These are phyloP conservation scores for Cercospora nicotianae DNA, from an alignment of 2,329 filamentous ascomycete genomes.

Conservation along the genomic window DNA sequence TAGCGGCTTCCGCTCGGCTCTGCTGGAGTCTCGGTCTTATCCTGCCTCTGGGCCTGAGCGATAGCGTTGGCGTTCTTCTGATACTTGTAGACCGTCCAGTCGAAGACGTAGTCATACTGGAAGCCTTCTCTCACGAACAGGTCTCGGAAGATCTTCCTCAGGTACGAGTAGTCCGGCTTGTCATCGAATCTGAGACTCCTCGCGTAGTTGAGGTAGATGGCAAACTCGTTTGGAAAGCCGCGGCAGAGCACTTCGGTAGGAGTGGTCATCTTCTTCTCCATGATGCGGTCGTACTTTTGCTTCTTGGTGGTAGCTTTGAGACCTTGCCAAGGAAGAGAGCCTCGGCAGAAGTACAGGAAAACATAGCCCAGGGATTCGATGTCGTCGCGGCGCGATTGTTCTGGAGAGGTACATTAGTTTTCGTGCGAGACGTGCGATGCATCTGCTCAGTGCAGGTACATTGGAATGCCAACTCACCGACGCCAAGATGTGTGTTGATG, in stretches of 20 bases:
- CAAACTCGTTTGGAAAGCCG: conserved; percentile 98
- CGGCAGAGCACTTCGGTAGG: conserved; percentile 67
- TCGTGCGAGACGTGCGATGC: conserved; percentile 21
- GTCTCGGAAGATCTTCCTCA: conserved; percentile 99
- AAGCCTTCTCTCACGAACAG: conserved; percentile 98
- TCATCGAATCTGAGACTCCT: conserved; percentile 98
- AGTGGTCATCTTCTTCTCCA: conserved; percentile 30
- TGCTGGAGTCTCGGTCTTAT: background rate
- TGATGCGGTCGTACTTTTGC: conserved; percentile 28
- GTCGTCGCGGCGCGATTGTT: conserved; percentile 34
- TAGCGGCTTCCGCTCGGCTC: background rate
- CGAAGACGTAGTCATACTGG: conserved; percentile 99
- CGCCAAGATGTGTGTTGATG: background rate
- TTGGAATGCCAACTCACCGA: background rate
- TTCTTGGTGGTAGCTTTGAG: conserved; percentile 22
- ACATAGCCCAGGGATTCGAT: conserved; percentile 36
- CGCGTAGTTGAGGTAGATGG: conserved; percentile 99
- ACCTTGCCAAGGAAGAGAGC: conserved; percentile 34
- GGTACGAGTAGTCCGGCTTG: conserved; percentile 99
- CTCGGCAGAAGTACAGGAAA: conserved; percentile 33
- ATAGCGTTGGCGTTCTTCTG: conserved; percentile 98
- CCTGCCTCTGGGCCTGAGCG: conserved; percentile 63
- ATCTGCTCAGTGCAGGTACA: conserved; percentile 28
- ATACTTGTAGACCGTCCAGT: conserved; percentile 99
- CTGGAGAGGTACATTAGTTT: conserved; percentile 24